Evolutionary conservation across 352 stramenopile genomes (phyloP), one percentile per base, ranked within the genome.

Genomic region (Phytophthora pinifolia): DNA sequence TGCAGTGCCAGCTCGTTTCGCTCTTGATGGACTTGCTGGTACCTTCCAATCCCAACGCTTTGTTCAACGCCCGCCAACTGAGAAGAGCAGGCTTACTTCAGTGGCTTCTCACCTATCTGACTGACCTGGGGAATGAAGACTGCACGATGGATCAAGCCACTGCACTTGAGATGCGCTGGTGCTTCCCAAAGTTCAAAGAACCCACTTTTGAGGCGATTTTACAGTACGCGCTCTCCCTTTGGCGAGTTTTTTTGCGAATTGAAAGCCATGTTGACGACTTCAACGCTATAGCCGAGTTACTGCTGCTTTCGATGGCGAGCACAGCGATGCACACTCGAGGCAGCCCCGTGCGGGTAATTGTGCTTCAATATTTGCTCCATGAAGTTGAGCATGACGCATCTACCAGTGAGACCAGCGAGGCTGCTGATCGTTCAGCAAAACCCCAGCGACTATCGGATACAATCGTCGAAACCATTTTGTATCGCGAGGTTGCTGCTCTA

Each of bases 11-110:
- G 18, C 43, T 93, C 1, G 51, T 93, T 15, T 30, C 55, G 7
- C 56, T 74, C 6, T 64, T 93, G 4, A 65, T 75, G 34, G 54
- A 71, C n/a, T 58, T 79, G 3, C 44, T 93, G 6, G 63, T 76
- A 9, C 15, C 49, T 0, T 53, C 58, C 6, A 93, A 93, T 46
- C 75, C 79, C 2, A 93, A 93, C 30, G 67, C 80, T 9, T 54
- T 93, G 10, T 93, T 93, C 47, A 93, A 93, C 46, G 79, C 71
- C 1, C 72, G 83, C 2, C 83, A 91, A 39, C 30, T 93, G 31
- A 76, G 83, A 12, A 68, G 82, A 39, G 57, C 69, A 4, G 65
- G 67, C 1, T 39, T 93, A 2, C 17, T 89, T 1, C 58, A 55
- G 32, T 93, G 83, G 83, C 67, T 85, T 10, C 43, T 91, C 5